Evolutionary conservation across 805 yeast species (phyloP).

Genomic region (Suhomyces tanzawaensis): DNA sequence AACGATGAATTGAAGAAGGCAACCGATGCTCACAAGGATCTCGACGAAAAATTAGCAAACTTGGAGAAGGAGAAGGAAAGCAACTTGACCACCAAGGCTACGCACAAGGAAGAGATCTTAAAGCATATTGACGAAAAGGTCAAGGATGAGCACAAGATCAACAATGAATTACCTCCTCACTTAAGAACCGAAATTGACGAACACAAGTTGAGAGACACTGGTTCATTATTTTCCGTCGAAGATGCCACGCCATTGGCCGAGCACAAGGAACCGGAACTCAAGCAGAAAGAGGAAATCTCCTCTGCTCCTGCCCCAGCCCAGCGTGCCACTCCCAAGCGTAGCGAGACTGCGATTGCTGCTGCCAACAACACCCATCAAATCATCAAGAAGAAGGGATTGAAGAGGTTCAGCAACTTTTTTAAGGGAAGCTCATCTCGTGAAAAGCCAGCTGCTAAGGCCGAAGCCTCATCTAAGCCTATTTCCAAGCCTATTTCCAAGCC

Average conservation of each 20-base stretch:
- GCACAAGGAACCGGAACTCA: slow-evolving; percentile 5
- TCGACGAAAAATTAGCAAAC: slow-evolving; percentile 43
- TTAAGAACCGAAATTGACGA: slow-evolving; percentile 39
- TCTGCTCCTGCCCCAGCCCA: slow-evolving; percentile 2
- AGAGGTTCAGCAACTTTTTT: slow-evolving; percentile 21
- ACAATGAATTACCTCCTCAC: slow-evolving; percentile 52
- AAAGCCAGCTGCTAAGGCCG: neutral
- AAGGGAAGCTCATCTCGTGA: slow-evolving; percentile 7
- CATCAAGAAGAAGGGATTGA: slow-evolving; percentile 14
- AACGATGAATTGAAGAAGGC: slow-evolving; percentile 25
- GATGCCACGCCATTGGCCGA: slow-evolving; percentile 12
- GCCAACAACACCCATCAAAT: slow-evolving; percentile 5
- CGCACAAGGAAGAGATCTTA: slow-evolving; percentile 34
- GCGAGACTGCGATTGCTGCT: slow-evolving; percentile 3
- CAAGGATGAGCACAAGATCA: slow-evolving; percentile 49
- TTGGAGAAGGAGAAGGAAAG: slow-evolving; percentile 40
- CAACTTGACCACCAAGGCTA: slow-evolving; percentile 34
- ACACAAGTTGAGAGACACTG: slow-evolving; percentile 34
- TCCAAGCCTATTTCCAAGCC: slow-evolving; percentile 9
- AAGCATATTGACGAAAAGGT: slow-evolving; percentile 31
- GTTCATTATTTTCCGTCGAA: slow-evolving; percentile 38
- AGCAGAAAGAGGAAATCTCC: slow-evolving; percentile 5
- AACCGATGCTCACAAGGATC: slow-evolving; percentile 28
- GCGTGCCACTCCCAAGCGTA: neutral
- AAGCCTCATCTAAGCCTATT: slow-evolving; percentile 3